Evolutionary conservation across 1,284 basidiomycete species (phyloP), one percentile per base, ranked within the genome.

Genomic region (Heterobasidion parviporum): DNA sequence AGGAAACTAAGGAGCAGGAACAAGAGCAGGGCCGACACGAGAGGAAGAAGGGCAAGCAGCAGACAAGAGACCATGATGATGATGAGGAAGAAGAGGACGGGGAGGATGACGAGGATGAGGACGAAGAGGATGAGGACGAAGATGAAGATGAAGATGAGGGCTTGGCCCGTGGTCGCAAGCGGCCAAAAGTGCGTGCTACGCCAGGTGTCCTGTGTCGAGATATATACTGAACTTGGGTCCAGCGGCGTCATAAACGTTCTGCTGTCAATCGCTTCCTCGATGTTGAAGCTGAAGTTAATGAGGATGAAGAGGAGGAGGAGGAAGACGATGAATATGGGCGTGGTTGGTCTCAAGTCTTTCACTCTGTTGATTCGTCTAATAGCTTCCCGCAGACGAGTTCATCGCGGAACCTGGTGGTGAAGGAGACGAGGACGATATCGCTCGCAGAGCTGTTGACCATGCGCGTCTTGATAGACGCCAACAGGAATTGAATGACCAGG

Each of bases 251-350:
- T 65, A 85, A 81, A 67, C 78, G 80, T 51, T 73, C 75, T 59
- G 74, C 75, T 16, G 80, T 83, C 36, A 91, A 85, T 67, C 87
- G 88, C 62, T 98, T 94, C 85, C 77, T 98, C 65, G 95, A 98
- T 84, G 82, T 95, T 59, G 92, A 97, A 73, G 95, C 94, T 59
- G 93, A 94, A 66, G 92, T 94, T 34, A 91, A 91, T 63, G 91
- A 93, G 53, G 95, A 98, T 54, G 94, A 96, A 32, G 95, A 98
- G 54, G 95, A 97, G 52, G 93, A 96, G 4, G 93, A 94, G 35
- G 94, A 95, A 8, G 94, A 95, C 20, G 91, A 90, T 38, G 92
- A 93, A 59, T 83, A 81, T 60, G 84, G 78, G 18, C 82, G 78
- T 62, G 89, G 91, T 90, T 56, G 41, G 80, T 71, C 41, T 52